These are phyloP conservation scores for Borealophlyctis nickersoniae DNA, from an alignment of 192 early-diverging fungal species.

Conservation along the genomic window DNA sequence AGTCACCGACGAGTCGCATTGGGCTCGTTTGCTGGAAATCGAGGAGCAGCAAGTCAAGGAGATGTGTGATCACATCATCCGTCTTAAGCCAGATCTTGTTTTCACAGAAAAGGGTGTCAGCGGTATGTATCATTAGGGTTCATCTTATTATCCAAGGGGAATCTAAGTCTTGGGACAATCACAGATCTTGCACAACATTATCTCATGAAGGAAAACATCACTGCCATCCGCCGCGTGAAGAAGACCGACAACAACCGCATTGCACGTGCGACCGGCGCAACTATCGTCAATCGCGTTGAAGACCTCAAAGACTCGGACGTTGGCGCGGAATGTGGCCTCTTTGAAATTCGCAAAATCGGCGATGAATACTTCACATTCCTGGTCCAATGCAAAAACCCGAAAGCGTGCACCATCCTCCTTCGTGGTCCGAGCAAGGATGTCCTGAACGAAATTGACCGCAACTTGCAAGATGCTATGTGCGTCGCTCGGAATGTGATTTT, in stretches of 20 bases:
- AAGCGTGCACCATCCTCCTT: constrained; percentile 96
- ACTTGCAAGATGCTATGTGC: constrained; percentile 98
- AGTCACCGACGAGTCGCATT: constrained; percentile 94
- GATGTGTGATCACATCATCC: constrained; percentile 95
- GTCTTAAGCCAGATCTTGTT: constrained; percentile 95
- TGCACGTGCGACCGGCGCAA: constrained; percentile 94
- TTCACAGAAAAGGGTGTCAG: constrained; percentile 99
- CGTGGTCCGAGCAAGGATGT: constrained; percentile 98
- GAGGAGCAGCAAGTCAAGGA: constrained; percentile 98
- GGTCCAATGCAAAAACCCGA: constrained; percentile 91
- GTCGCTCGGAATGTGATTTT: constrained; percentile 98
- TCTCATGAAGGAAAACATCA: constrained; percentile 96
- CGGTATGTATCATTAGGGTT: constrained; percentile 42
- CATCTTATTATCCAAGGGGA: background rate
- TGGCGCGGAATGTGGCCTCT: constrained; percentile 90
- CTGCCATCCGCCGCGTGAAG: constrained; percentile 93
- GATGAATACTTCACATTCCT: constrained; percentile 99
- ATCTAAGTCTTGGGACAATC: no score
- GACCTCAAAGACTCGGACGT: constrained; percentile 96
- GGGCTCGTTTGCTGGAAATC: constrained; percentile 93
- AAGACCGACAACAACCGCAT: constrained; percentile 99
- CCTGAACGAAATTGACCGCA: constrained; percentile 96
- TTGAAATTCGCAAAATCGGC: constrained; percentile 94
- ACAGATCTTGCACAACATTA: constrained; percentile 96
- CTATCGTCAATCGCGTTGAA: constrained; percentile 93